phyloP scores from a whole-genome alignment of 1,284 basidiomycete genomes.

The Uromyces viciae-fabae region DNA sequence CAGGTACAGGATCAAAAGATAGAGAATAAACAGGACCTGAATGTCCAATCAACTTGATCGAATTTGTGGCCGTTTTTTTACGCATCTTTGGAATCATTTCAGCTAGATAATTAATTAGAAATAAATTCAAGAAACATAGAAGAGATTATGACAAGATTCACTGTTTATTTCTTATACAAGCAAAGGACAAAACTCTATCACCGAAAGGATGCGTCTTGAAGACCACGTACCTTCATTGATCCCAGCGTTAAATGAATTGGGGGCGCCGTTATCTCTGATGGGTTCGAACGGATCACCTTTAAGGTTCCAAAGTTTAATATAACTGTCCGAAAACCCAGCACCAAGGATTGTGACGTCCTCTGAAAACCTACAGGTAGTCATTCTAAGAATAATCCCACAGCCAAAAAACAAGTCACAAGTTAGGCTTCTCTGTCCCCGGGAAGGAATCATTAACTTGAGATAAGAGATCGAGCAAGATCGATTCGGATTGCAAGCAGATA shows the following conservation, averaged over 20 bases:
- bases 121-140: no score
- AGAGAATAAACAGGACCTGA: conserved; percentile 93
- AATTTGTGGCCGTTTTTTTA: conserved; percentile 73
- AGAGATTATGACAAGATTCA: no score
- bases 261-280: conserved; percentile 63
- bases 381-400: conserved; percentile 58
- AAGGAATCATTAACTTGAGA: conserved; percentile 18
- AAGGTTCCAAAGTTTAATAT: conserved; percentile 88
- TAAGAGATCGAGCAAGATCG: conserved; percentile 10
- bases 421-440: conserved; percentile 17
- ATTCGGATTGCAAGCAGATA: conserved; percentile 11
- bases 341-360: conserved; percentile 90
- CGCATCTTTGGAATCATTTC: conserved; percentile 64
- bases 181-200: no score
- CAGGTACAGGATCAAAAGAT: conserved; percentile 84
- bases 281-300: conserved; percentile 84
- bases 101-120: no score
- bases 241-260: conserved; percentile 61
- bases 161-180: no score
- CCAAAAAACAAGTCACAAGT: conserved; percentile 16
- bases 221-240: conserved; percentile 64
- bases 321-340: conserved; percentile 92
- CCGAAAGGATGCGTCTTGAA: conserved; percentile 33
- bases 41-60: conserved; percentile 91
- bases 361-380: conserved; percentile 83